These are phyloP conservation scores for Dioscorea cayenensis DNA, from an alignment of 116 monocot species.

Conservation along the genomic window DNA sequence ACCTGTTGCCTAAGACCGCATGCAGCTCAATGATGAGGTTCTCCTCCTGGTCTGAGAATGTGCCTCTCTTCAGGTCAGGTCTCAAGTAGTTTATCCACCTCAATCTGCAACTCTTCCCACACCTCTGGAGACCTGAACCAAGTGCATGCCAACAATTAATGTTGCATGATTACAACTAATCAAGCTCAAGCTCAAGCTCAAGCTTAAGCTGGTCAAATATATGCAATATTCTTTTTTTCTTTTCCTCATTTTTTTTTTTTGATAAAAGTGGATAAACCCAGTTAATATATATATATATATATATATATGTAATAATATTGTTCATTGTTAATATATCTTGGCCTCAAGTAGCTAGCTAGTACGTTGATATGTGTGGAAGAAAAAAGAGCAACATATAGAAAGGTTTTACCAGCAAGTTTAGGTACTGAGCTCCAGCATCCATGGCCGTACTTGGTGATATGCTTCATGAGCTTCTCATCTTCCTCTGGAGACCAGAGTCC, in stretches of 20 bases:
- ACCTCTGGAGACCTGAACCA: conserved; percentile 77
- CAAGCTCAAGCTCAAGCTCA: no score
- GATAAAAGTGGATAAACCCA: no score
- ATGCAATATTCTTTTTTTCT: no score
- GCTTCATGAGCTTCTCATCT: conserved; percentile 80
- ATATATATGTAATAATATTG: no score
- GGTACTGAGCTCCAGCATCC: conserved; percentile 96
- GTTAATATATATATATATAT: no score
- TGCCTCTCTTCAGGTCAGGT: conserved; percentile 85
- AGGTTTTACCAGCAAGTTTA: conserved; percentile 58
- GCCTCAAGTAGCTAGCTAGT: no score
- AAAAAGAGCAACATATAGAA: not conserved
- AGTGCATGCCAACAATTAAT: not conserved
- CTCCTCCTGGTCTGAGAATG: conserved; percentile 88
- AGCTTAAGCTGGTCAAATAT: no score
- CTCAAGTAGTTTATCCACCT: conserved; percentile 93
- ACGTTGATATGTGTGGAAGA: no score
- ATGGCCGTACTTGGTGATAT: conserved; percentile 77
- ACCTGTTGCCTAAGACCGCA: conserved; percentile 87
- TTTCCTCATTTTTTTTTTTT: no score
- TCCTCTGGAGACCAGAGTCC: conserved; percentile 94
- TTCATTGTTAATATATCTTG: no score
- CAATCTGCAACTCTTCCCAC: conserved; percentile 88
- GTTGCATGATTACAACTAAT: no score
- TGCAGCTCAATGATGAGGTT: conserved; percentile 80